A percentile compares a stretch with the other conserved stretches of the same genome.
Evolutionary conservation across 1,284 basidiomycete species (phyloP).

Genomic region (Ganoderma boninense): DNA sequence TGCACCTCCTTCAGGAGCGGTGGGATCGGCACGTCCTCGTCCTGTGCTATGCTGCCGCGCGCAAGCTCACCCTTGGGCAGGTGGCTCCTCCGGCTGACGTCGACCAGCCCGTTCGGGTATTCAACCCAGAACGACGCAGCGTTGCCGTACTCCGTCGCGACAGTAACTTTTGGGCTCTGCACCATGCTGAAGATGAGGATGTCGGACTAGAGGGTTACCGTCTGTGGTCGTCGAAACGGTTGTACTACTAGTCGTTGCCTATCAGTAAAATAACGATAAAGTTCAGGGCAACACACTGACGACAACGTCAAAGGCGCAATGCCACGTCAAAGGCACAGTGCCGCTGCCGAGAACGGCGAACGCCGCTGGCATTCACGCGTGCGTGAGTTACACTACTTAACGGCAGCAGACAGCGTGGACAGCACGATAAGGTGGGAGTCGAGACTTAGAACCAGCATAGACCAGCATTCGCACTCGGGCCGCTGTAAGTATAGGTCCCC

Average conservation of each 20-base stretch:
- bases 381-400: not conserved
- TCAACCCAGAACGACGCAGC: constrained; percentile 71
- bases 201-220: constrained; percentile 46
- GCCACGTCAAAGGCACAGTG: not conserved
- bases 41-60: constrained; percentile 25
- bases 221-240: not conserved
- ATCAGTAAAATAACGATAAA: not conserved
- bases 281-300: not conserved
- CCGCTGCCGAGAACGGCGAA: not conserved
- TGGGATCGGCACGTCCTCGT: constrained; percentile 40
- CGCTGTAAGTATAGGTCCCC: not conserved
- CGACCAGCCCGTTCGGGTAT: constrained; percentile 69
- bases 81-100: constrained; percentile 60
- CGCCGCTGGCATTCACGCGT: constrained; percentile 10
- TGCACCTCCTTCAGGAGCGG: constrained; percentile 49
- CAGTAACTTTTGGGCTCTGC: constrained; percentile 52
- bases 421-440: constrained; percentile 20
- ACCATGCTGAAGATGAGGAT: constrained; percentile 54
- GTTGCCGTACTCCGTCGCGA: constrained; percentile 61
- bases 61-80: constrained; percentile 36
- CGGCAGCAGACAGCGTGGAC: not conserved
- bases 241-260: not conserved
- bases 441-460: not conserved
- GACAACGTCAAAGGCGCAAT: not conserved
- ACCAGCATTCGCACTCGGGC: not conserved